Base-by-base conservation (phyloP, 78 protist genomes). In the Trichosphaerium sp. region DNA sequence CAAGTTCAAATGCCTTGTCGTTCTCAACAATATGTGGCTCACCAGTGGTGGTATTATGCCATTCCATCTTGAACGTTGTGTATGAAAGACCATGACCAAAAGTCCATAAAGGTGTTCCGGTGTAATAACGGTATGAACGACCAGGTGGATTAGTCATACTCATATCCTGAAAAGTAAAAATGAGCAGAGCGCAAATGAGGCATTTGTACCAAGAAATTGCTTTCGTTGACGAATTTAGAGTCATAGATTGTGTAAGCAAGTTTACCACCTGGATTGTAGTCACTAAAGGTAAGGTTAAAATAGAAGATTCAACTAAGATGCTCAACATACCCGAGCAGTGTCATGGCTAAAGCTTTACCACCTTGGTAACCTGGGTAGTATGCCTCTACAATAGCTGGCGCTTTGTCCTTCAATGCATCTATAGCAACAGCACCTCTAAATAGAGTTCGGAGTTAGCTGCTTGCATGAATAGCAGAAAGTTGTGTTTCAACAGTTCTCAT, bases 51-150 rank as follows among this genome's bases (percentile, higher is more conserved):
- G n/a, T n/a, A 4, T 52, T 52, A 32, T 10, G 58, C 23, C 23
- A 32, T 10, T 29, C 58, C 61, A 64, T 1, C 51, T 57, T 23
- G 54, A 74, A 64, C 40, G 41, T 62, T 26, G 71, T 74, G 83
- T 65, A 69, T 10, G 71, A 43, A 56, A 76, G 83, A 21, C 83
- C 83, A 65, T 47, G 40, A 6, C 75, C 83, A 28, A 76, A 76
- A 39, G 54, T 31, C 54, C 37, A 65, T n/a, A 41, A 41, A n/a
- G 52, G 51, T 31, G 57, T 1, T 15, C 83, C 83, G 15, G 57
- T 48, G 75, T 56, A 76, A 71, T 47, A 76, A 25, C 51, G 55
- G 74, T 76, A 63, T 32, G 71, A 12, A 44, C 69, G 69, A 21
- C 75, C 75, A 18, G 73, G 58, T 25, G 49, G 52, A 5, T 11